A percentile compares a stretch with the other conserved stretches of the same genome.
These are phyloP conservation scores for Escovopsis weberi DNA, from an alignment of 2,329 filamentous ascomycete species.

Conservation along the genomic window DNA sequence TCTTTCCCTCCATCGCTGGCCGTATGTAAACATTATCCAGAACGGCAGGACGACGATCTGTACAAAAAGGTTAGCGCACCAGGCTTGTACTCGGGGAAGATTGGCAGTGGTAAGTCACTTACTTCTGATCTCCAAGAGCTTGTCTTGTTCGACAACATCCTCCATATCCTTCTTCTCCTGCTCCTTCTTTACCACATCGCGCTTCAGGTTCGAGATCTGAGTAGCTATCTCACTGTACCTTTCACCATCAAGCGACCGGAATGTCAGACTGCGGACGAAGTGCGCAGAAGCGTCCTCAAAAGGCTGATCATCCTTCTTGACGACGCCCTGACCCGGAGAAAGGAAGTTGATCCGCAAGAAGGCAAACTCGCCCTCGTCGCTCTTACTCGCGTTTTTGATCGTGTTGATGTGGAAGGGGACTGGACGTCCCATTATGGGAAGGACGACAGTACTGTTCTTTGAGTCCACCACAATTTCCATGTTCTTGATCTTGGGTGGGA, in stretches of 20 bases:
- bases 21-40: conserved; percentile 93
- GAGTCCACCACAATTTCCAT: conserved; percentile 79
- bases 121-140: conserved; percentile 89
- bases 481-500: conserved; percentile 70
- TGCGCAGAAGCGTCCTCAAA: conserved; percentile 94
- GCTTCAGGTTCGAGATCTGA: conserved; percentile 93
- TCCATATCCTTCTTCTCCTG: conserved; percentile 99
- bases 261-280: conserved; percentile 89
- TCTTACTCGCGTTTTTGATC: conserved; percentile 98
- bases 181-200: conserved; percentile 78
- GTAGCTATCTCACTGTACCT: conserved; percentile 83
- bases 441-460: conserved; percentile 78
- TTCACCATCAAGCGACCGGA: conserved; percentile 78
- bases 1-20: conserved; percentile 90
- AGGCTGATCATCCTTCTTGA: conserved; percentile 90
- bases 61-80: neutral
- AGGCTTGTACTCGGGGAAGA: too few species aligned
- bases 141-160: conserved; percentile 97
- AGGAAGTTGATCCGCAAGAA: conserved; percentile 95
- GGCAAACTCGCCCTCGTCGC: conserved; percentile 84
- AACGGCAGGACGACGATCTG: conserved; percentile 76
- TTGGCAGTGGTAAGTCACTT: conserved; percentile 18
- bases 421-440: conserved; percentile 93
- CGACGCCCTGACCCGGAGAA: conserved; percentile 92
- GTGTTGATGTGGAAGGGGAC: conserved; percentile 96